Evolutionary conservation across 306 rosid species (phyloP).

Genomic region (Luffa acutangula): DNA sequence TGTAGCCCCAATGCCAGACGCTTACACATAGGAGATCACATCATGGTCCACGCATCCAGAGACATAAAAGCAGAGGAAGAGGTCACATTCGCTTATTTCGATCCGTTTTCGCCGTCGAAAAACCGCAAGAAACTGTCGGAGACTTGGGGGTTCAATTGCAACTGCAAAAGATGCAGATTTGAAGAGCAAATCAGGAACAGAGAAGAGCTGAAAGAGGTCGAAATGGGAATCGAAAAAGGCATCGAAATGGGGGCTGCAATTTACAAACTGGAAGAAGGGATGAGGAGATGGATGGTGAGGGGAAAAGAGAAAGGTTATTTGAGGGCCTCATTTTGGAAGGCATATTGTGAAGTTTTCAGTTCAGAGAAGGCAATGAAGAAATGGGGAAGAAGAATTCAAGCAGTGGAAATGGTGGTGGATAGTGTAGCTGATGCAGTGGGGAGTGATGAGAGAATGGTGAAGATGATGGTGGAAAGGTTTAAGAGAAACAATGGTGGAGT

Average conservation of each 20-base stretch:
- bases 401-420: constrained; percentile 30
- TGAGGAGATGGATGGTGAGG: constrained; percentile 57
- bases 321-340: constrained; percentile 73
- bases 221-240: constrained; percentile 57
- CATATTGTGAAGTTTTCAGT: constrained; percentile 36
- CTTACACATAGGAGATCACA: constrained; percentile 66
- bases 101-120: constrained; percentile 30
- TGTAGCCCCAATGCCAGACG: constrained; percentile 70
- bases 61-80: constrained; percentile 82
- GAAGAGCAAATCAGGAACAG: constrained; percentile 35
- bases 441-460: constrained; percentile 64
- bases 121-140: constrained; percentile 46
- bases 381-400: constrained; percentile 69
- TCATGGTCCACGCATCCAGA: constrained; percentile 64
- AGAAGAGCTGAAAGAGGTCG: constrained; percentile 54
- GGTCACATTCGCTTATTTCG: constrained; percentile 58
- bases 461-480: constrained; percentile 33
- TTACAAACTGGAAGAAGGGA: constrained; percentile 57
- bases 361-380: constrained; percentile 48
- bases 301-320: constrained; percentile 57
- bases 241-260: constrained; percentile 45
- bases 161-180: constrained; percentile 68
- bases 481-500: constrained; percentile 35
- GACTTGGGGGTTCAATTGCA: constrained; percentile 72
- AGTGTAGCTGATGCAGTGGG: constrained; percentile 55